Evolutionary conservation across 2,329 filamentous ascomycete genomes (phyloP), one percentile per base, ranked within the genome.

Genomic region (Neopestalotiopsis sp.): DNA sequence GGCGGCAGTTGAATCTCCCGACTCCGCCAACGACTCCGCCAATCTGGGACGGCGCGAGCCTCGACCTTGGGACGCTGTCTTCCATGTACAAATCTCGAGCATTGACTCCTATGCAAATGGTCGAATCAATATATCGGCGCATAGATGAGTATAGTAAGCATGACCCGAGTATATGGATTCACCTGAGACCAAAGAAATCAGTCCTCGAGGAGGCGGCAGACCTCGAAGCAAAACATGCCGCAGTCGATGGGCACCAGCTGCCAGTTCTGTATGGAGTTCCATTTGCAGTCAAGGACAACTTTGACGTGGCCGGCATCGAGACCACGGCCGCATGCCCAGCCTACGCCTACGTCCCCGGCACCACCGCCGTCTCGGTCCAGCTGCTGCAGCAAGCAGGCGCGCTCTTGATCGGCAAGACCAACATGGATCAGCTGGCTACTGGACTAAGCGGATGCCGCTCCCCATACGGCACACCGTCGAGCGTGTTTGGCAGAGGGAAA

Each of bases 341-440:
- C n/a, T 84, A 86, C 45, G 77, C 84, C 2, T 86, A 86, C 72
- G 79, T 80, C 1, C 82, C 88, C 0, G 77, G 79, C n/a, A 74
- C 78, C 7, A 85, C 81, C 17, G 83, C 86, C 1, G 79, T 80
- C 4, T 83, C 85, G 1, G 83, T 87, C 28, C 78, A 84, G 30
- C 81, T 80, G 58, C 74, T 88, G 4, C 78, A 88, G 3, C 78
- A 81, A 5, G 83, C 85, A 14, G 88, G 88, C 6, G 88, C 83
- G 0, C 74, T 90, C 3, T 85, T 87, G 68, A 80, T 90, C 58
- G 88, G 88, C 38, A 90, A 90, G 74, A 82, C 82, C 13, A 87
- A 87, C 72, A 82, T 91, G 67, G 89, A 91, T 74, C 88, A 91
- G 75, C 81, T 91, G 4, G 89, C 88, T 2, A 90, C 88, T 0